Evolutionary conservation across 768 basidiomycete genomes (phyloP).

Genomic region (Psilocybe cubensis): DNA sequence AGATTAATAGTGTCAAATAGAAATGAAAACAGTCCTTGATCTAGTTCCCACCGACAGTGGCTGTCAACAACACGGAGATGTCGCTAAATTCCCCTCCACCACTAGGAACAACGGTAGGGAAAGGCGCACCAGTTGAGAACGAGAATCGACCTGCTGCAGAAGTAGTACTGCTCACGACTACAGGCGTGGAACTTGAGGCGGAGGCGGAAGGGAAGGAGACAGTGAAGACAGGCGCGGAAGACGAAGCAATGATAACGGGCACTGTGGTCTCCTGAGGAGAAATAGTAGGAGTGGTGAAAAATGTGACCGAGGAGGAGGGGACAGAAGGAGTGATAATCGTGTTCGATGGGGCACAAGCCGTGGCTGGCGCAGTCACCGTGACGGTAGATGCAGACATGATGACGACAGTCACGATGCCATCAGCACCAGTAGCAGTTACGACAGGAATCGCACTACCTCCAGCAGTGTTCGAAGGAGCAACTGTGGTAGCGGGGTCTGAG

Average conservation of each 20-base stretch:
- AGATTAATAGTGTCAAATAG: not conserved
- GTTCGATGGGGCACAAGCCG: not conserved
- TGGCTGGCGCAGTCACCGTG: not conserved
- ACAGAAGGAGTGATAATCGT: not conserved
- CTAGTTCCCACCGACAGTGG: not conserved
- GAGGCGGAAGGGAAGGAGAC: not conserved
- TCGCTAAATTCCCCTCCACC: not conserved
- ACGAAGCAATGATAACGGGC: not conserved
- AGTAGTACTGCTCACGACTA: not conserved
- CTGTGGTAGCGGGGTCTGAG: not conserved
- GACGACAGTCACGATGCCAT: not conserved
- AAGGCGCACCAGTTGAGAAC: not conserved
- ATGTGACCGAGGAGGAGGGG: not conserved
- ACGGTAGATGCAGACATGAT: slow-evolving; percentile 1
- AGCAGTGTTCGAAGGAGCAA: not conserved
- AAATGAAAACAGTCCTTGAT: not conserved
- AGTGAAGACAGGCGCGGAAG: not conserved
- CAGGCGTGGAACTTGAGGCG: not conserved
- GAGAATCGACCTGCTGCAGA: not conserved
- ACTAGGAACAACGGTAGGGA: not conserved
- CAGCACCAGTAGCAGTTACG: not conserved
- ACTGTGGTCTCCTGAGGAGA: not conserved
- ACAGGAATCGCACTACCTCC: not conserved
- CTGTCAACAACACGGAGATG: not conserved
- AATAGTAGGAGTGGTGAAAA: not conserved